These are phyloP conservation scores for Petunia secreta DNA, from an alignment of 257 asterid genomes.

Conservation along the genomic window DNA sequence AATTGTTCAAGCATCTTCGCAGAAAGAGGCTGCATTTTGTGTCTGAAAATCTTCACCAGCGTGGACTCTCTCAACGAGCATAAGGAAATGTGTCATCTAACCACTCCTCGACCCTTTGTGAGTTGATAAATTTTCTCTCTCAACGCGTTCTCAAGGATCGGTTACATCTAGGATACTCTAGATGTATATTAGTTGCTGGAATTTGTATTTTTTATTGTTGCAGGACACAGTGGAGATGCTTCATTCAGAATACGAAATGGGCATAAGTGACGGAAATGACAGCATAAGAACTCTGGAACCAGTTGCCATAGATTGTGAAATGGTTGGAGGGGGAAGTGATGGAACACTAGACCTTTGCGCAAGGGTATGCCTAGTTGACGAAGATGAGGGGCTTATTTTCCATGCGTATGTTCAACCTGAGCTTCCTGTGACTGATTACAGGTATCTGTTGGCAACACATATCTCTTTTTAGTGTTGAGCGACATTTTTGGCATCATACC, in stretches of 20 bases:
- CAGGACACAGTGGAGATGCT: conserved; percentile 36
- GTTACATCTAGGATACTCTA: not conserved
- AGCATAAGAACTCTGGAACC: conserved; percentile 38
- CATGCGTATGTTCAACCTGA: conserved; percentile 53
- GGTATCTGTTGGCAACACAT: conserved; percentile 38
- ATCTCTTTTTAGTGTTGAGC: conserved; percentile 19
- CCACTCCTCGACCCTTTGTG: conserved; percentile 48
- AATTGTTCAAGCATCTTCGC: conserved; percentile 47
- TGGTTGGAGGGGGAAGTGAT: conserved; percentile 67
- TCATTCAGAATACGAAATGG: conserved; percentile 36
- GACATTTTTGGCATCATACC: not conserved
- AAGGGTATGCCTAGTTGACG: conserved; percentile 57
- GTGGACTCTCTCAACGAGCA: conserved; percentile 41
- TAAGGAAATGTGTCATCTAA: conserved; percentile 39
- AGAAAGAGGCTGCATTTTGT: conserved; percentile 55
- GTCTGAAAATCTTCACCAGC: conserved; percentile 45
- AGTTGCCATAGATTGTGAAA: conserved; percentile 57
- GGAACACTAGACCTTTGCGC: conserved; percentile 60
- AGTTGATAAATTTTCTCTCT: conserved; percentile 33
- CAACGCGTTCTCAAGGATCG: not conserved
- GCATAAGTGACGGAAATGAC: conserved; percentile 26
- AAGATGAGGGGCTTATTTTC: conserved; percentile 49
- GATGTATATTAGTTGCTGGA: conserved; percentile 4
- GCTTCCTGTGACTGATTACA: conserved; percentile 51
- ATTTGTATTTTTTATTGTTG: conserved; percentile 1